Conservation (phyloP, 331 rosid genomes). For the Saraca asoca region DNA sequence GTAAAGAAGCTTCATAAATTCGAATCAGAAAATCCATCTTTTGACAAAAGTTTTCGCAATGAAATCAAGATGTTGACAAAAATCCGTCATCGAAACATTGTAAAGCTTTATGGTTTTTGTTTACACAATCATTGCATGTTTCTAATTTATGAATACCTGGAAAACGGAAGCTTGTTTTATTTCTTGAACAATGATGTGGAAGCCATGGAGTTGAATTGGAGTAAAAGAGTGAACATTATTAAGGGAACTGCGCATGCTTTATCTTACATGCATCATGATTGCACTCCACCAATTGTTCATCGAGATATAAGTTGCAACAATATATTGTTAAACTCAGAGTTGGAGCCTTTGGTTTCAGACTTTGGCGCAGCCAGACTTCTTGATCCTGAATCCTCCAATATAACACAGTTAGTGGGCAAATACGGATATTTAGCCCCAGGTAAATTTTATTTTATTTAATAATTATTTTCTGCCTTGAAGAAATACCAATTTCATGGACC, state of each 20-base stretch:
- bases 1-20: too few species aligned
- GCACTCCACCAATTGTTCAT: constrained; percentile 41
- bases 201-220: constrained; percentile 44
- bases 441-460: background rate
- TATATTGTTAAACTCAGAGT: constrained; percentile 38
- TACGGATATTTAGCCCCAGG: constrained; percentile 47
- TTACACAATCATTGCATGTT: too few species aligned
- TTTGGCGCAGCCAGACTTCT: constrained; percentile 38
- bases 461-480: too few species aligned
- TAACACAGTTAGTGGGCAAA: constrained; percentile 32
- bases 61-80: too few species aligned
- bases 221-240: constrained; percentile 42
- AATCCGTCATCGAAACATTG: too few species aligned
- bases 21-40: too few species aligned
- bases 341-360: constrained; percentile 38
- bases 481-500: background rate
- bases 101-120: too few species aligned
- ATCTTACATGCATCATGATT: constrained; percentile 24
- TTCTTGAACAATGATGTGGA: constrained; percentile 38
- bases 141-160: too few species aligned
- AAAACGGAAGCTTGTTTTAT: constrained; percentile 31
- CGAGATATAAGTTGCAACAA: constrained; percentile 43
- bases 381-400: constrained; percentile 33
- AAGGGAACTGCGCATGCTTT: constrained; percentile 36
- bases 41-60: too few species aligned